Evolutionary conservation across 192 early-diverging fungal genomes (phyloP).

Genomic region (Dissophora globulifera): DNA sequence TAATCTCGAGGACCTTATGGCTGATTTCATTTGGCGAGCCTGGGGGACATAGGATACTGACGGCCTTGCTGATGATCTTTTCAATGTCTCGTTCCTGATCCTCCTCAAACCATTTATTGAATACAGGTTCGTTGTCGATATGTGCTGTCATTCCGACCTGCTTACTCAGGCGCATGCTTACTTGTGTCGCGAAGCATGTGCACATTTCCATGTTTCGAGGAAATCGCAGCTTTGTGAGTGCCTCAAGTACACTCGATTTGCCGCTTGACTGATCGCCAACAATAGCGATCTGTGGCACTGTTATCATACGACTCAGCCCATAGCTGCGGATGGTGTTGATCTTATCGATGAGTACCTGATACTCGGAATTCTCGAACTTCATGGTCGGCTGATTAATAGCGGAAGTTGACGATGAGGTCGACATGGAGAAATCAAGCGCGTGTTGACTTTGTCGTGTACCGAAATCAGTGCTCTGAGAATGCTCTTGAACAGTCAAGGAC

Average conservation of each 20-base stretch:
- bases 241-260: slow-evolving; percentile 40
- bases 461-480: too few relatives aligned
- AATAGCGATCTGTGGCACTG: slow-evolving; percentile 44
- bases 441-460: too few relatives aligned
- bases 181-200: slow-evolving; percentile 40
- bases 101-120: slow-evolving; percentile 5
- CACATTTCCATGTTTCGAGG: slow-evolving; percentile 30
- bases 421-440: too few relatives aligned
- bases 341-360: slow-evolving; percentile 35
- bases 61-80: slow-evolving; percentile 8
- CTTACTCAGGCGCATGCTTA: slow-evolving; percentile 14
- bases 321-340: slow-evolving; percentile 36
- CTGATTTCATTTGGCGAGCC: slow-evolving; percentile 1
- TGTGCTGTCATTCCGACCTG: slow-evolving; percentile 14
- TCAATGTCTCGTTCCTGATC: not conserved
- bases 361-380: slow-evolving; percentile 6
- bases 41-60: slow-evolving; percentile 11
- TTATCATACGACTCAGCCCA: slow-evolving; percentile 24
- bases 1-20: slow-evolving; percentile 35
- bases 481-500: too few relatives aligned
- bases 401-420: too few relatives aligned
- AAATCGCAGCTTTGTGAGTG: slow-evolving; percentile 32
- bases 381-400: too few relatives aligned
- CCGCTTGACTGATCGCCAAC: slow-evolving; percentile 42
- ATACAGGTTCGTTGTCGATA: slow-evolving; percentile 23